Evolutionary conservation across 2,329 filamentous ascomycete genomes (phyloP).

Genomic region (Hirsutella thompsonii): DNA sequence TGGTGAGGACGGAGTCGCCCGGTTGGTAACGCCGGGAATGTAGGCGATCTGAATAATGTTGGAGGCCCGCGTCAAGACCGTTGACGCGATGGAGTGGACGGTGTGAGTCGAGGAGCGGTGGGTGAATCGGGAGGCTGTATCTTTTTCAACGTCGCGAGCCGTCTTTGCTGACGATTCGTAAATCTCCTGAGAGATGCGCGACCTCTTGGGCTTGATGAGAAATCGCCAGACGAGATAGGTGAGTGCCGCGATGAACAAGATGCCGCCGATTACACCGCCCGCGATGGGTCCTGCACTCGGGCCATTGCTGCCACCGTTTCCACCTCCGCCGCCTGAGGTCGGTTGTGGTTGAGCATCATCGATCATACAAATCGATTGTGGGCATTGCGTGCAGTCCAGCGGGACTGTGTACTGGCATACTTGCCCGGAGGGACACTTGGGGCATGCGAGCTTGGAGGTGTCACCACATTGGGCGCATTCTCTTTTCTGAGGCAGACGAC

Average conservation of each 20-base stretch:
- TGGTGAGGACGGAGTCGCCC: slow-evolving; percentile 73
- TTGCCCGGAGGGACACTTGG: slow-evolving; percentile 26
- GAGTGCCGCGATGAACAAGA: slow-evolving; percentile 59
- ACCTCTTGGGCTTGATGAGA: slow-evolving; percentile 68
- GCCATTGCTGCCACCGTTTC: slow-evolving; percentile 21
- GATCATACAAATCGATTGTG: slow-evolving; percentile 31
- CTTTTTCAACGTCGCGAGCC: slow-evolving; percentile 28
- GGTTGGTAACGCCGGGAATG: slow-evolving; percentile 92
- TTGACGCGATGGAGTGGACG: slow-evolving; percentile 87
- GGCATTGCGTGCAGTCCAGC: slow-evolving; percentile 32
- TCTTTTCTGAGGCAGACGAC: slow-evolving; percentile 21
- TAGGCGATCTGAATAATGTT: slow-evolving; percentile 99
- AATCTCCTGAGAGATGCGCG: slow-evolving; percentile 39
- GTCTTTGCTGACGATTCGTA: slow-evolving; percentile 44
- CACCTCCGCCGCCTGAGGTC: neutral
- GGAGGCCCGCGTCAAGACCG: slow-evolving; percentile 86
- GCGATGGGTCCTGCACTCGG: slow-evolving; percentile 76
- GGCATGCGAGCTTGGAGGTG: slow-evolving; percentile 27
- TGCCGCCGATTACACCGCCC: slow-evolving; percentile 78
- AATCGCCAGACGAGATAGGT: slow-evolving; percentile 81
- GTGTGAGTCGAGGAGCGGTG: slow-evolving; percentile 67
- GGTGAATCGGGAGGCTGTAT: slow-evolving; percentile 26
- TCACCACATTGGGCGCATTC: slow-evolving; percentile 34
- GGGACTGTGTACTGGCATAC: slow-evolving; percentile 33
- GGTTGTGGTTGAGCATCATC: slow-evolving; percentile 9